Base-by-base conservation (phyloP, 345 rosid genomes). In the Arabis hirsuta region DNA sequence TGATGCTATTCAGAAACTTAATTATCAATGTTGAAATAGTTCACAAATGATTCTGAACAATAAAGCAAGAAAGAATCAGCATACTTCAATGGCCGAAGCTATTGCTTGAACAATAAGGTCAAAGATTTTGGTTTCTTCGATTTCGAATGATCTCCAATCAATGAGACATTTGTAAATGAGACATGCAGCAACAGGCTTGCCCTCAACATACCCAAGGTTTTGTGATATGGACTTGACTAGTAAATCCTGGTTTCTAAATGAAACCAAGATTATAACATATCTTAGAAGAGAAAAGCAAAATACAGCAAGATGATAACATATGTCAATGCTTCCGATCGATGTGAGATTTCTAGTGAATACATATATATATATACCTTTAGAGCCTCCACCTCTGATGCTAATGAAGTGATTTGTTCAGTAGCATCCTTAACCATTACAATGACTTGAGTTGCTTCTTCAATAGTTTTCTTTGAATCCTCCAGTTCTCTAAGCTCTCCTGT, bases 141-240 rank as follows among this genome's bases (percentile, higher is more conserved):
- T 96, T 84, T 95, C 99, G 83, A 95, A 91, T 77, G 98, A 95
- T 77, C 96, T 87, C 99, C 99, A 95, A 31, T 92, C 98, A 71
- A 90, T 93, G 41, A 95, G 98, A 72, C 94, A 88, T 81, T 92
- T 95, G 83, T 88, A 95, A 71, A 90, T 85, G 63, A 92, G 79
- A 79, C 94, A 95, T 61, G 99, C 98, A 78, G 97, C 99, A 72
- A 95, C 82, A 34, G 99, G 99, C 80, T 88, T 91, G 75, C 85
- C 82, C 41, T 85, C 91, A 72, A 92, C 86, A 70, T 88, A 95
- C 78, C 98, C 99, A 81, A 95, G 80, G 82, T 92, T 88, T 71
- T 92, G 90, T 45, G 96, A 85, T 68, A 92, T 82, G 65, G 98
- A 91, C 81, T 91, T 95, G 79, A 90, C 82, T 69, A 95, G 81